phyloP scores from a whole-genome alignment of 2,329 filamentous ascomycete genomes.

The Cryphonectria radicalis region DNA sequence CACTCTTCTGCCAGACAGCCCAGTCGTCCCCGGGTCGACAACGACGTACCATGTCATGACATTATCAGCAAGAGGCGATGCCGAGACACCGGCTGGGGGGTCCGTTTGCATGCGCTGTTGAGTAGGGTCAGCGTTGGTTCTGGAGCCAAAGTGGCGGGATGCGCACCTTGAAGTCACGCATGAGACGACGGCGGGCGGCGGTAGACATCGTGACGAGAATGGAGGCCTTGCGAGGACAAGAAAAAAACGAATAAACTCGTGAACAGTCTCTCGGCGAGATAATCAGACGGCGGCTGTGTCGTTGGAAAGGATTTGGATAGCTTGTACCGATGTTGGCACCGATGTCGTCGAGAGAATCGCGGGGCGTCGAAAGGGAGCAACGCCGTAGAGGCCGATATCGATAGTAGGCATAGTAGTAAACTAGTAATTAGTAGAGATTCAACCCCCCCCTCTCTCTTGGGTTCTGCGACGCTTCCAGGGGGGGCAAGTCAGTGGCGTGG shows the following conservation, averaged over 20 bases:
- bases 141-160: constrained; percentile 21
- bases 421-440: background rate
- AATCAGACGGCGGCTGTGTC: background rate
- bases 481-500: background rate
- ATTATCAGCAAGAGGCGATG: constrained; percentile 93
- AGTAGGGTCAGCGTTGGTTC: constrained; percentile 32
- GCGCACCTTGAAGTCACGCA: constrained; percentile 97
- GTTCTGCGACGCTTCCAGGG: background rate
- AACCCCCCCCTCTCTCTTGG: no score
- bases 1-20: background rate
- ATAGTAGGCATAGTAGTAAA: background rate
- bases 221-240: constrained; percentile 4
- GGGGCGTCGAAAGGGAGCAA: constrained; percentile 13
- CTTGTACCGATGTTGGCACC: background rate
- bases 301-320: background rate
- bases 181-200: constrained; percentile 89
- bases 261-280: background rate
- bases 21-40: background rate
- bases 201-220: constrained; percentile 67
- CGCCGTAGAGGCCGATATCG: constrained; percentile 4
- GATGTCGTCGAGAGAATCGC: constrained; percentile 11
- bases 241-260: background rate
- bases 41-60: constrained; percentile 85
- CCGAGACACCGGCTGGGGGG: constrained; percentile 93
- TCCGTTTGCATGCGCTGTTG: constrained; percentile 96